These are phyloP conservation scores for Penicillium chermesinum DNA, from an alignment of 495 filamentous ascomycete genomes.

Conservation along the genomic window DNA sequence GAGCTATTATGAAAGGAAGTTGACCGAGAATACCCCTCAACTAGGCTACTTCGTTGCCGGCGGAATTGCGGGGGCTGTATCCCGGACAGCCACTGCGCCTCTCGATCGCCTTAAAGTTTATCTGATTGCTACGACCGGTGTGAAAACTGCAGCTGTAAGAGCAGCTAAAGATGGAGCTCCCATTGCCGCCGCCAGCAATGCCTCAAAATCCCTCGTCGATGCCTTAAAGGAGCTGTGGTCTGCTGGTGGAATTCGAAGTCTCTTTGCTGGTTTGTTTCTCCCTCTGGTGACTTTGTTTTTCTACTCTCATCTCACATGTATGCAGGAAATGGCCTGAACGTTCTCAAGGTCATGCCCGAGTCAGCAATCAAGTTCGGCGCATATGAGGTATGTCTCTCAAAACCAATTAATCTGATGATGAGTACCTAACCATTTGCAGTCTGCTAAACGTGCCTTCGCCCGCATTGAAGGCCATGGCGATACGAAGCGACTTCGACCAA, in stretches of 20 bases:
- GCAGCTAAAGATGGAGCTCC: slow-evolving; percentile 70
- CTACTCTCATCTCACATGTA: slow-evolving; percentile 6
- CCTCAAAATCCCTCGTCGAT: slow-evolving; percentile 61
- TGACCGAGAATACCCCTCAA: slow-evolving; percentile 61
- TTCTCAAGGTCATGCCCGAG: slow-evolving; percentile 96
- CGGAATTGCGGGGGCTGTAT: slow-evolving; percentile 85
- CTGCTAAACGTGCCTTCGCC: slow-evolving; percentile 81
- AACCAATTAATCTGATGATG: not conserved
- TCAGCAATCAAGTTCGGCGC: slow-evolving; percentile 96
- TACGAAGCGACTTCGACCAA: slow-evolving; percentile 66
- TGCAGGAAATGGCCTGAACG: slow-evolving; percentile 91
- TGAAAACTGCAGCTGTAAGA: slow-evolving; percentile 51
- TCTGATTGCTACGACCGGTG: slow-evolving; percentile 83
- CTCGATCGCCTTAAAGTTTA: slow-evolving; percentile 97
- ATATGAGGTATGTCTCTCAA: slow-evolving; percentile 58
- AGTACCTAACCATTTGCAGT: slow-evolving; percentile 43
- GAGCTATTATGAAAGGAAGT: slow-evolving; percentile 49
- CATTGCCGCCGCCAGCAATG: slow-evolving; percentile 58
- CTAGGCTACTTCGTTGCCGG: slow-evolving; percentile 97
- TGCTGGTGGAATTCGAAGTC: slow-evolving; percentile 80
- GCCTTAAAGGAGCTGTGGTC: slow-evolving; percentile 74
- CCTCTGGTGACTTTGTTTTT: not conserved
- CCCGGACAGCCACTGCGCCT: slow-evolving; percentile 87
- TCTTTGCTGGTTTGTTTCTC: slow-evolving; percentile 78
- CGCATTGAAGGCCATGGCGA: slow-evolving; percentile 85